Base-by-base conservation (phyloP, 2,329 filamentous ascomycete species). In the Chlorencoelia australis region DNA sequence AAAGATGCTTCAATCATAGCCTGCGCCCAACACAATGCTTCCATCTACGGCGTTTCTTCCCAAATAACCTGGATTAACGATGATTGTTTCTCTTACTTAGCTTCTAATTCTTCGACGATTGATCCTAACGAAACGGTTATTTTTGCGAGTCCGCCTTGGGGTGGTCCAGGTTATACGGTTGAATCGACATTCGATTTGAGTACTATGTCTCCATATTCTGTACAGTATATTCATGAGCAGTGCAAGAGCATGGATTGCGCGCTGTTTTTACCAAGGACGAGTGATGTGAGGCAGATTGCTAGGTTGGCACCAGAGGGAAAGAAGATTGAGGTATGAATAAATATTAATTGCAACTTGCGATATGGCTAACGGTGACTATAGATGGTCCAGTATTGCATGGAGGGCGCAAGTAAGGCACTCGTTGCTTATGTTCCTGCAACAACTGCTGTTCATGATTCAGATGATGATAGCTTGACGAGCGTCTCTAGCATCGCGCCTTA, bases 21-120 rank as follows among this genome's bases (percentile, higher is more conserved):
- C 30, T 98, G 93, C 60, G 91, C 87, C 17, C 88, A 94, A 63
- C 79, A 93, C 57, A 98, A 98, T 57, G 87, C 91, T 6, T 68
- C 75, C 37, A 65, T 96, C 30, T 94, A 95, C 56, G 88, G 81
- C 3, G 82, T 94, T 0, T 64, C 66, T 3, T 72, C 79, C 32
- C 76, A 75, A 53, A 89, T 98, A 51, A 82, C 77, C 37, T 98
- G 87, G 81, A 71, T 95, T 24, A 68, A 82, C 37, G 88, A 81
- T 4, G 88, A 96, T 61, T 91, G 82, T 56, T 93, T 98, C 53
- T 50, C 4, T 55, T 57, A 56, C 25, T 39, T 56, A 14, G 20
- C 32, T 4, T 33, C 42, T 3, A 37, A 48, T 22, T 14, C 38
- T 5, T 42, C 42, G 8, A 32, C 35, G 22, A 51, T 55, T 15